phyloP scores from a whole-genome alignment of 2,329 filamentous ascomycete genomes.

The Blastomyces silverae region DNA sequence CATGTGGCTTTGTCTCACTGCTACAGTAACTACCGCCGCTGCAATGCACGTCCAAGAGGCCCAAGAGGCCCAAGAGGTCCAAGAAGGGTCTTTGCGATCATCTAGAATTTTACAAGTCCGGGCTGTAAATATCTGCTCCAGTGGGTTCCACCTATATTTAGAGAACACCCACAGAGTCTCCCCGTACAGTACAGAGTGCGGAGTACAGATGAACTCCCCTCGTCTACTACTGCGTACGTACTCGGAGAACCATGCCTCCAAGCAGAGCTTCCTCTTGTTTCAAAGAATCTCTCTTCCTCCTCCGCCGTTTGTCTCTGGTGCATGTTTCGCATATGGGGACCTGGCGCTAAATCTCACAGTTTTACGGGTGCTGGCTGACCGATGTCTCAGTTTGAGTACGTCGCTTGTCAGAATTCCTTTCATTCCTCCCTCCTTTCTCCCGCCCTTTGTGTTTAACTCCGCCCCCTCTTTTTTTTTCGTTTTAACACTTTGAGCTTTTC shows the following conservation, averaged over 20 bases:
- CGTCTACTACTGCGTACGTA: too few species aligned
- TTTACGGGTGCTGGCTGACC: neutral
- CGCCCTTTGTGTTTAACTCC: neutral
- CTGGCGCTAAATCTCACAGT: neutral
- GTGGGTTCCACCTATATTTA: neutral
- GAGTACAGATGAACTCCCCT: too few species aligned
- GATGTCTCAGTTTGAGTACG: slow-evolving; percentile 9
- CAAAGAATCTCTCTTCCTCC: neutral
- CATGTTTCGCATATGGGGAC: neutral
- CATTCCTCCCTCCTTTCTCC: neutral
- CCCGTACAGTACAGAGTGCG: too few species aligned
- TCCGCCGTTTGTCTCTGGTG: neutral
- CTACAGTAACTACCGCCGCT: too few species aligned
- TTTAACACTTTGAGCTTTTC: neutral
- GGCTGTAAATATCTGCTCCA: neutral
- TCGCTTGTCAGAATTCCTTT: neutral
- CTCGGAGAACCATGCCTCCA: neutral
- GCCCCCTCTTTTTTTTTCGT: too few species aligned
- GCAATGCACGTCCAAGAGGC: neutral
- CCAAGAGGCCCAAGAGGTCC: too few species aligned
- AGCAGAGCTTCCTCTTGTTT: neutral
- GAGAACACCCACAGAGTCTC: neutral
- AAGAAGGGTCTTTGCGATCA: too few species aligned
- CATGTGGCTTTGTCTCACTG: neutral
- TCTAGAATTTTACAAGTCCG: neutral